phyloP scores from a whole-genome alignment of 208 protist species.

The Acanthamoeba lenticulata region DNA sequence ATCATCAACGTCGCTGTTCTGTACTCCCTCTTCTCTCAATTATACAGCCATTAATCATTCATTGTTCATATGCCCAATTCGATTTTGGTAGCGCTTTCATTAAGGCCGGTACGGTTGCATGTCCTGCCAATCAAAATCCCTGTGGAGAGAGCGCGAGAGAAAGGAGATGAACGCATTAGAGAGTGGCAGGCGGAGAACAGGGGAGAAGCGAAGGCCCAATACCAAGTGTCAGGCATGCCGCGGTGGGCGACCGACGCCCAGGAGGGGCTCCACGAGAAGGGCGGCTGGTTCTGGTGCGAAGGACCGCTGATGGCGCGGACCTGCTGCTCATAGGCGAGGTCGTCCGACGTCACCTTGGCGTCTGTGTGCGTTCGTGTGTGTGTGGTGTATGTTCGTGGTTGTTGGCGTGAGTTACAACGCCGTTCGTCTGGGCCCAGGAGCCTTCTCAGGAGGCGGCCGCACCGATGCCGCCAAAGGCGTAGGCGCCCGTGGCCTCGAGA shows the following conservation, averaged over 20 bases:
- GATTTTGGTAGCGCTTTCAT: no score
- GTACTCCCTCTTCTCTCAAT: no score
- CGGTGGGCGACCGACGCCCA: slow-evolving; percentile 49
- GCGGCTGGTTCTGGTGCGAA: slow-evolving; percentile 69
- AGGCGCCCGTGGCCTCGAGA: slow-evolving; percentile 2
- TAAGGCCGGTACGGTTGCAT: background rate
- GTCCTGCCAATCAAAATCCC: slow-evolving; percentile 36
- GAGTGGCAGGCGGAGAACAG: background rate
- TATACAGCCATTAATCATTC: no score
- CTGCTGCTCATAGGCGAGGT: slow-evolving; percentile 29
- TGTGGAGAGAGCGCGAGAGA: background rate
- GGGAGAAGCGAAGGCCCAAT: background rate
- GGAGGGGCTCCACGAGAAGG: slow-evolving; percentile 61
- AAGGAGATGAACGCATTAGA: background rate
- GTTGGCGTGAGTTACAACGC: no score
- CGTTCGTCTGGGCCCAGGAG: no score
- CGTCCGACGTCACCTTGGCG: slow-evolving; percentile 72
- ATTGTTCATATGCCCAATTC: background rate
- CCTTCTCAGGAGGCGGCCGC: no score
- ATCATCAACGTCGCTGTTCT: no score
- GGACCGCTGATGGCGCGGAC: slow-evolving; percentile 71
- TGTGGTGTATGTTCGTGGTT: no score
- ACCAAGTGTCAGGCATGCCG: slow-evolving; percentile 70
- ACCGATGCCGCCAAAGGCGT: slow-evolving; percentile 71
- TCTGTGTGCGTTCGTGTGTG: no score